These are phyloP conservation scores for Erodium trifolium DNA, from an alignment of 441 rosid genomes.

Conservation along the genomic window DNA sequence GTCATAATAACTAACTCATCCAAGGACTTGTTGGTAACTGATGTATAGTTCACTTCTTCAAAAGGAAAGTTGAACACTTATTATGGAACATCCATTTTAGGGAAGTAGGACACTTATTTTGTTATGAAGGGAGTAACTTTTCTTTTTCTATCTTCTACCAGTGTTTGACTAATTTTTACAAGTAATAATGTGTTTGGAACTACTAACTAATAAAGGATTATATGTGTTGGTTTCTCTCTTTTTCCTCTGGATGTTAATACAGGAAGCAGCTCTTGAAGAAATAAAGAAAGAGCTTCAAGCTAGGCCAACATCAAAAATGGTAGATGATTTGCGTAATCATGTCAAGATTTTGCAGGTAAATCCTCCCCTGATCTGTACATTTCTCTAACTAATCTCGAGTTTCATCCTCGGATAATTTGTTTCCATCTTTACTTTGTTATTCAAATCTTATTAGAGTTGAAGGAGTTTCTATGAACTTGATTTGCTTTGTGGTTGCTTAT, in stretches of 20 bases:
- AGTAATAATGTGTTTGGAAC: background rate
- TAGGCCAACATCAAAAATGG: slow-evolving; percentile 84
- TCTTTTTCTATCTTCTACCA: background rate
- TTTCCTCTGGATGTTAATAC: slow-evolving; percentile 19
- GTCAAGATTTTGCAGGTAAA: slow-evolving; percentile 98
- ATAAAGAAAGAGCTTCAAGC: slow-evolving; percentile 88
- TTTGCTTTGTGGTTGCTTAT: slow-evolving; percentile 7
- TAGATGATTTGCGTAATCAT: slow-evolving; percentile 94
- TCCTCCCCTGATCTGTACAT: slow-evolving; percentile 3
- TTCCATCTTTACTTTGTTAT: slow-evolving; percentile 7
- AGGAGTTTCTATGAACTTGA: background rate
- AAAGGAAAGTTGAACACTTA: background rate
- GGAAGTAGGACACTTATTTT: background rate
- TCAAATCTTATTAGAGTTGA: background rate
- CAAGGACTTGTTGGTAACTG: background rate
- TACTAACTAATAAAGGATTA: background rate
- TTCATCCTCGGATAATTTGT: slow-evolving; percentile 7
- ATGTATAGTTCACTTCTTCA: background rate
- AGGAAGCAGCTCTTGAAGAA: slow-evolving; percentile 83
- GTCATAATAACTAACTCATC: background rate
- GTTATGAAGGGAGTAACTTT: background rate
- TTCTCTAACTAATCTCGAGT: background rate
- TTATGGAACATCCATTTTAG: background rate
- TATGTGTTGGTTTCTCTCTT: slow-evolving; percentile 10
- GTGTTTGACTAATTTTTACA: background rate